Conservation (phyloP, 805 yeast genomes). For the Pichia kluyveri region DNA sequence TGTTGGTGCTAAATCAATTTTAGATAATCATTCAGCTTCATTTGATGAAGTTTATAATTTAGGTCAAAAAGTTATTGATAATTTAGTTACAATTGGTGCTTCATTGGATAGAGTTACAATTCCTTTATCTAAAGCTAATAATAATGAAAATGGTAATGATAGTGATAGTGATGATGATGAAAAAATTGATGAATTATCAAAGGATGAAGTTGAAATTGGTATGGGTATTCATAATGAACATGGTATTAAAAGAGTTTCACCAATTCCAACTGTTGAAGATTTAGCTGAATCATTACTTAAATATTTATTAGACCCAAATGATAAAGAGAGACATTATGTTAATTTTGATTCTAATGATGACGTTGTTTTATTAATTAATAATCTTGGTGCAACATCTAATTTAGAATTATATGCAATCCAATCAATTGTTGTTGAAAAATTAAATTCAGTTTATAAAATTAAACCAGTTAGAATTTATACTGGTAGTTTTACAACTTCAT, state of each 20-base stretch:
- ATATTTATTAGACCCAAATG: slow-evolving; percentile 51
- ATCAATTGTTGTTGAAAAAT: slow-evolving; percentile 42
- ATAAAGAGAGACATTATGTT: slow-evolving; percentile 75
- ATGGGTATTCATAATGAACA: slow-evolving; percentile 97
- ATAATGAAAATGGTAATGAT: slow-evolving; percentile 1
- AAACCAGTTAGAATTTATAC: slow-evolving; percentile 60
- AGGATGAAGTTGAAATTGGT: slow-evolving; percentile 76
- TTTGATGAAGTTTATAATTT: slow-evolving; percentile 46
- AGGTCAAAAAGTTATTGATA: slow-evolving; percentile 54
- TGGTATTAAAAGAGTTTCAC: slow-evolving; percentile 55
- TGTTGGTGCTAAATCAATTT: slow-evolving; percentile 54
- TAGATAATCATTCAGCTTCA: slow-evolving; percentile 24
- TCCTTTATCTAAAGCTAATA: slow-evolving; percentile 43
- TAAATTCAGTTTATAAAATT: slow-evolving; percentile 44
- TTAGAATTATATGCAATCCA: slow-evolving; percentile 71
- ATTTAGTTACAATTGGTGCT: slow-evolving; percentile 80
- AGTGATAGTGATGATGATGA: slow-evolving; percentile 28
- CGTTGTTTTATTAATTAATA: slow-evolving; percentile 67
- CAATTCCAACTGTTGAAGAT: slow-evolving; percentile 63
- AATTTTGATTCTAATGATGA: slow-evolving; percentile 50
- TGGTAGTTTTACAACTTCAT: slow-evolving; percentile 80
- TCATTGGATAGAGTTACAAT: slow-evolving; percentile 84
- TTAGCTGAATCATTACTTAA: slow-evolving; percentile 52
- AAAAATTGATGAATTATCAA: slow-evolving; percentile 33
- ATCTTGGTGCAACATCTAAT: slow-evolving; percentile 82